These are phyloP conservation scores for Miscanthus lutarioriparius DNA, from an alignment of 176 grass and related monocot species.

Conservation along the genomic window DNA sequence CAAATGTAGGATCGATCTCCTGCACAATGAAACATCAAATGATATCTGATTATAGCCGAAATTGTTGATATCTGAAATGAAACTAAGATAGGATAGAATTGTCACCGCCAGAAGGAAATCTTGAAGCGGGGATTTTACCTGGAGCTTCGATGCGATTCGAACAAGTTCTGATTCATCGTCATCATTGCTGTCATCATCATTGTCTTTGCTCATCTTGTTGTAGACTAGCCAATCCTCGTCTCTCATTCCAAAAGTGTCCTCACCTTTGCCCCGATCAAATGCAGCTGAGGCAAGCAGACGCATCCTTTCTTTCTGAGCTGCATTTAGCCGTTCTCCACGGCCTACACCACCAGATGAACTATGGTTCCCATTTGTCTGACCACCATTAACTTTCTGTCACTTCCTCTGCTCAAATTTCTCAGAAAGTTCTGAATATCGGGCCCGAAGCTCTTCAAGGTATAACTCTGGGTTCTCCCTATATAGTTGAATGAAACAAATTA, in stretches of 20 bases:
- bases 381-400: conserved; percentile 76
- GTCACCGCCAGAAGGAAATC: background rate
- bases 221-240: conserved; percentile 99
- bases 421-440: conserved; percentile 66
- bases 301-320: conserved; percentile 96
- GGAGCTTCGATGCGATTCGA: conserved; percentile 67
- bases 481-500: conserved; percentile 36
- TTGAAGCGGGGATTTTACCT: conserved; percentile 45
- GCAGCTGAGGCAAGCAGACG: conserved; percentile 79
- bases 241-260: conserved; percentile 91
- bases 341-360: conserved; percentile 73
- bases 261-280: conserved; percentile 94
- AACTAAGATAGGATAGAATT: conserved; percentile 24
- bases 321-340: conserved; percentile 89
- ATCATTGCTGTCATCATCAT: conserved; percentile 73
- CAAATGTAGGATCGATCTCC: conserved; percentile 90
- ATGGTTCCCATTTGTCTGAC: conserved; percentile 61
- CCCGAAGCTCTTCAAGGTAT: conserved; percentile 82
- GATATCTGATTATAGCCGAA: background rate
- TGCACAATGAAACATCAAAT: conserved; percentile 29
- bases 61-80: background rate
- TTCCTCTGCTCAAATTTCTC: conserved; percentile 88
- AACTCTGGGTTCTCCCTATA: conserved; percentile 91
- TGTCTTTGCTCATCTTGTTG: conserved; percentile 95
- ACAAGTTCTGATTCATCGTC: conserved; percentile 83